Conservation (phyloP, 768 basidiomycete genomes). For the Steccherinum ochraceum region DNA sequence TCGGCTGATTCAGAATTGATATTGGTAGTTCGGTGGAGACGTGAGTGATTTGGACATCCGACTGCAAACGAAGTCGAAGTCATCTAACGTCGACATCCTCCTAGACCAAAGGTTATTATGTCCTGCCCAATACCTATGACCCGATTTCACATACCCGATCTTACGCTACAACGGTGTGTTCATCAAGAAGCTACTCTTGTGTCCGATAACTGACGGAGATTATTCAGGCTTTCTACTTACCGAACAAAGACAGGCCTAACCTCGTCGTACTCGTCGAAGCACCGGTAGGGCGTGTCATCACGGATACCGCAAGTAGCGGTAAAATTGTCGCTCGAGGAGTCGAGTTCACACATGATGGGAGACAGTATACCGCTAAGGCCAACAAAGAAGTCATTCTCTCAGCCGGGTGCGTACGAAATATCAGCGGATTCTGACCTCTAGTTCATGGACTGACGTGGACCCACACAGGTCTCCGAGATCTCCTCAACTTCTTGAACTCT, state of each 20-base stretch:
- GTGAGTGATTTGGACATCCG: conserved; percentile 1
- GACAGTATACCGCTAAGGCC: conserved; percentile 4
- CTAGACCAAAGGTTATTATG: conserved; percentile 5
- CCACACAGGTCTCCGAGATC: conserved; percentile 40
- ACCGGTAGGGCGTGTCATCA: conserved; percentile 5
- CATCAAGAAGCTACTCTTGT: neutral
- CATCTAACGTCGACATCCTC: neutral
- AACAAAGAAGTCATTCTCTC: conserved; percentile 6
- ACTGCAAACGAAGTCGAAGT: neutral
- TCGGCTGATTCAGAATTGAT: neutral
- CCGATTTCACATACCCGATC: conserved; percentile 7
- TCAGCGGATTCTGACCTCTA: too few species aligned
- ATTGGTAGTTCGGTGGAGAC: conserved; percentile 7
- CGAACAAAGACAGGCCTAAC: conserved; percentile 11
- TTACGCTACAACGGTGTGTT: conserved; percentile 10
- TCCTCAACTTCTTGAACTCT: conserved; percentile 42
- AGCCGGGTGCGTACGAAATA: conserved; percentile 5
- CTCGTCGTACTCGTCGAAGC: conserved; percentile 8
- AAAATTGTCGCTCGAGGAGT: conserved; percentile 3
- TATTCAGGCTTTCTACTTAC: conserved; percentile 9
- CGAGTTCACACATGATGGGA: conserved; percentile 5
- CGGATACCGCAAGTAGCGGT: neutral
- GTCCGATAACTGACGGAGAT: neutral
- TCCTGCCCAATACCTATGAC: conserved; percentile 9
- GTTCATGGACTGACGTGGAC: too few species aligned